A percentile compares a stretch with the other conserved stretches of the same genome.
phyloP scores from a whole-genome alignment of 1,139 yeast species.

The Sugiyamaella grinbergsii region DNA sequence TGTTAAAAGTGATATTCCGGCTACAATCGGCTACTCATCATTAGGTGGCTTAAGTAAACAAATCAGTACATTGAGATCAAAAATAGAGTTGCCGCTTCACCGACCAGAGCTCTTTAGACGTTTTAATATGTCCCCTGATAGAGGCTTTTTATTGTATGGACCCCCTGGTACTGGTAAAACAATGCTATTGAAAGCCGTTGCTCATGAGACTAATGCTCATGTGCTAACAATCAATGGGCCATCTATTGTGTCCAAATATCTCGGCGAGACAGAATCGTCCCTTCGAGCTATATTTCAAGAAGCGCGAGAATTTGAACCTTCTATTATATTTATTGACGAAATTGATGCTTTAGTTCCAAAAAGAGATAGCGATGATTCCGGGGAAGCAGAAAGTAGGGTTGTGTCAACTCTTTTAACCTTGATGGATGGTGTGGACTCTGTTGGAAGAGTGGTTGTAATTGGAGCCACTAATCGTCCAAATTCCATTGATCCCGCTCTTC shows the following conservation, averaged over 20 bases:
- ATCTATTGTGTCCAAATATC: conserved; percentile 83
- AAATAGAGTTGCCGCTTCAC: conserved; percentile 78
- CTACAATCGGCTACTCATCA: conserved; percentile 48
- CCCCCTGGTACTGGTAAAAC: conserved; percentile 99
- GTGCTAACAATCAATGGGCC: conserved; percentile 87
- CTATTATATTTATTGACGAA: conserved; percentile 87
- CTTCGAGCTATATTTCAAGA: conserved; percentile 80
- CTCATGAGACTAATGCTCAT: conserved; percentile 71
- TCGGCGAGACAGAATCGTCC: conserved; percentile 91
- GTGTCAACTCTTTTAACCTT: conserved; percentile 85
- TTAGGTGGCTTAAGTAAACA: conserved; percentile 82
- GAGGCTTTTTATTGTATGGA: conserved; percentile 89
- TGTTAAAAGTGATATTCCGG: conserved; percentile 43
- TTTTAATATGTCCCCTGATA: conserved; percentile 85
- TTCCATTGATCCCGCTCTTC: conserved; percentile 77
- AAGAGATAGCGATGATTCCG: conserved; percentile 80
- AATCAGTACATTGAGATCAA: conserved; percentile 60
- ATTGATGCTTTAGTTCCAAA: conserved; percentile 79
- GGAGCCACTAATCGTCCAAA: conserved; percentile 87
- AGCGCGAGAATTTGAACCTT: conserved; percentile 81
- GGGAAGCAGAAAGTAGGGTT: conserved; percentile 85
- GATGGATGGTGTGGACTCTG: conserved; percentile 84
- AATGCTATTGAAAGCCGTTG: conserved; percentile 80
- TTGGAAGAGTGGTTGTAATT: conserved; percentile 70
- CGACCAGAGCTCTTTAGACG: conserved; percentile 75